These are phyloP conservation scores for Chlorella variabilis DNA, from an alignment of 163 green algal genomes.

Conservation along the genomic window DNA sequence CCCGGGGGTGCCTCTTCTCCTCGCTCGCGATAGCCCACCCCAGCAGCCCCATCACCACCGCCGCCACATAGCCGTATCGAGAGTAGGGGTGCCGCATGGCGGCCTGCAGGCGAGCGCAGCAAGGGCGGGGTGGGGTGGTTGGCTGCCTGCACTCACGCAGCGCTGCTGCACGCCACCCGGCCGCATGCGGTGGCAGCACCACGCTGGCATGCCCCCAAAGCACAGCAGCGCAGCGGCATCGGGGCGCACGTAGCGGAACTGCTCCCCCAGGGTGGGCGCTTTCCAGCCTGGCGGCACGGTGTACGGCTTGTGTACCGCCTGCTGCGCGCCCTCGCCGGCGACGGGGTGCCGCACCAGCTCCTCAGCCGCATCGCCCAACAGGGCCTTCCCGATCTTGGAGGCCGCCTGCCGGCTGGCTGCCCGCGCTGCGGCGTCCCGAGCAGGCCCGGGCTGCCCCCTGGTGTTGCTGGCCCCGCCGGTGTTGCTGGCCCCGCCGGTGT, in stretches of 20 bases:
- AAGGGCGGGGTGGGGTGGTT: no score
- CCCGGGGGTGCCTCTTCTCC: conserved; percentile 30
- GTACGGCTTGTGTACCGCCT: conserved; percentile 35
- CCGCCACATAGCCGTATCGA: conserved; percentile 33
- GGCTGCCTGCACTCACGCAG: no score
- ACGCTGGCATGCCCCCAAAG: no score
- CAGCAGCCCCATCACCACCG: conserved; percentile 28
- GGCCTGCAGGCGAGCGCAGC: conserved; percentile 5
- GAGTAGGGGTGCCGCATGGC: conserved; percentile 27
- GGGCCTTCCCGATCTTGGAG: neutral
- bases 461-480: neutral
- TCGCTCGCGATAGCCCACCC: conserved; percentile 15
- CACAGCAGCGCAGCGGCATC: no score
- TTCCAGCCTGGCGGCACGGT: conserved; percentile 28
- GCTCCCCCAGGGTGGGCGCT: conserved; percentile 42
- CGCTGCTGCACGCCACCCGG: no score
- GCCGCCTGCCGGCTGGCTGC: neutral
- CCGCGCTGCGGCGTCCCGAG: neutral
- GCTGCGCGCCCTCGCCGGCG: neutral
- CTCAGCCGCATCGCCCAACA: neutral
- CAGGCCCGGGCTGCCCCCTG: neutral
- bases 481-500: neutral
- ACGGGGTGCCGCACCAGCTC: no score
- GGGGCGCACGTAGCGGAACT: conserved; percentile 43
- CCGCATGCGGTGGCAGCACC: no score